These are phyloP conservation scores for Plasmodium gaboni DNA, from an alignment of 169 alveolate species.

Conservation along the genomic window DNA sequence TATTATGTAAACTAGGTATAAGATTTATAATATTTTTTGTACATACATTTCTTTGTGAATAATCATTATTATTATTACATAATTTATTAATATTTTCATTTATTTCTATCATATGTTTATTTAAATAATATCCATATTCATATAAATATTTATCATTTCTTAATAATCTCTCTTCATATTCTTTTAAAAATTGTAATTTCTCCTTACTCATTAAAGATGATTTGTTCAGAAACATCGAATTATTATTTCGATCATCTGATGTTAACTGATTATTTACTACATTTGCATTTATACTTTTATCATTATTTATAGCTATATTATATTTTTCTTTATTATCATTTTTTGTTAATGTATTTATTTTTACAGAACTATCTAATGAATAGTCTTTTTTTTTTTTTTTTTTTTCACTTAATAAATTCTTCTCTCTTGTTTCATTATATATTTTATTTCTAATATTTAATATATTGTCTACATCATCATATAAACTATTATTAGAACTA, in stretches of 20 bases:
- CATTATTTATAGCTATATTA: not conserved
- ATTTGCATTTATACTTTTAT: not conserved
- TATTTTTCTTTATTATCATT: not conserved
- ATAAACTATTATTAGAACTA: conserved; percentile 28
- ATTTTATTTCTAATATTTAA: conserved; percentile 58
- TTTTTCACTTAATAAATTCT: not conserved
- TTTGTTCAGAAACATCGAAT: not conserved
- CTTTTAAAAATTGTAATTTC: not conserved
- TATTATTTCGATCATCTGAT: not conserved
- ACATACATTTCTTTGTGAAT: conserved; percentile 38
- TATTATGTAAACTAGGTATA: conserved; percentile 67
- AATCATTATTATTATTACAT: conserved; percentile 26
- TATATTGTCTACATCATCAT: conserved; percentile 63
- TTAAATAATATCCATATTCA: conserved; percentile 48
- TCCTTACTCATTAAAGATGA: not conserved
- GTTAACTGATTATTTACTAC: not conserved
- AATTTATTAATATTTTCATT: conserved; percentile 48
- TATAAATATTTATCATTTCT: not conserved
- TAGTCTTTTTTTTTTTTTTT: not conserved
- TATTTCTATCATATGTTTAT: conserved; percentile 45
- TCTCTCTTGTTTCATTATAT: conserved; percentile 35
- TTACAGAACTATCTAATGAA: not conserved
- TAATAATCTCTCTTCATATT: not conserved
- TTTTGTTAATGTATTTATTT: not conserved
- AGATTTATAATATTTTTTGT: conserved; percentile 56